phyloP scores from a whole-genome alignment of 345 rosid species.

The Chamaenerion angustifolium region DNA sequence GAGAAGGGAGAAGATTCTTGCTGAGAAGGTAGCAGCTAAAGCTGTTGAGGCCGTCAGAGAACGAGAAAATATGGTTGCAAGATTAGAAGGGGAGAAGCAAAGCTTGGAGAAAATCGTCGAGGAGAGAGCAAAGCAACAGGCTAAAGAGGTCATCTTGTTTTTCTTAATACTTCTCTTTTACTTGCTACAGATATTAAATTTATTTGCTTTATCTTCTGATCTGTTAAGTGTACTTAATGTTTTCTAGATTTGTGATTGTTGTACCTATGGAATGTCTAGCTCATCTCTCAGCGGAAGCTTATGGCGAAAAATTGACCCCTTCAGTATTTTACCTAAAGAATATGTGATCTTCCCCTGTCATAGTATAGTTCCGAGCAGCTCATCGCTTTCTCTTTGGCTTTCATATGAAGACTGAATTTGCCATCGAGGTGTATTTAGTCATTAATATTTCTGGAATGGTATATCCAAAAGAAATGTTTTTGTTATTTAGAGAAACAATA shows the following conservation, averaged over 20 bases:
- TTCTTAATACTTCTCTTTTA: not conserved
- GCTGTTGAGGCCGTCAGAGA: constrained; percentile 64
- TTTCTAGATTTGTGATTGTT: not conserved
- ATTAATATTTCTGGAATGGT: no score
- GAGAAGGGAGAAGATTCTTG: constrained; percentile 53
- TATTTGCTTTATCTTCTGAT: not conserved
- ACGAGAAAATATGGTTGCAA: constrained; percentile 74
- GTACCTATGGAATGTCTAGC: no score
- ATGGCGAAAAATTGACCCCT: no score
- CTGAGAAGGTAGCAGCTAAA: constrained; percentile 72
- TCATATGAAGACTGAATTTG: no score
- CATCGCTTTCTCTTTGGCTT: no score
- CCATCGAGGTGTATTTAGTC: no score
- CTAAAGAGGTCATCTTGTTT: constrained; percentile 51
- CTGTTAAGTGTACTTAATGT: not conserved
- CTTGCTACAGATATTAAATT: not conserved
- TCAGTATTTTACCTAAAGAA: no score
- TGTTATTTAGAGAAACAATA: no score
- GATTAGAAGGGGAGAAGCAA: constrained; percentile 89
- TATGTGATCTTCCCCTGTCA: no score
- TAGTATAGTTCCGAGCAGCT: no score
- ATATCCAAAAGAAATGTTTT: no score
- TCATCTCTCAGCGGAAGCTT: no score
- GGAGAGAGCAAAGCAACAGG: constrained; percentile 89
- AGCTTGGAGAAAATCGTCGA: constrained; percentile 93